Base-by-base conservation (phyloP, 257 asterid genomes). In the Verbascum thapsus region DNA sequence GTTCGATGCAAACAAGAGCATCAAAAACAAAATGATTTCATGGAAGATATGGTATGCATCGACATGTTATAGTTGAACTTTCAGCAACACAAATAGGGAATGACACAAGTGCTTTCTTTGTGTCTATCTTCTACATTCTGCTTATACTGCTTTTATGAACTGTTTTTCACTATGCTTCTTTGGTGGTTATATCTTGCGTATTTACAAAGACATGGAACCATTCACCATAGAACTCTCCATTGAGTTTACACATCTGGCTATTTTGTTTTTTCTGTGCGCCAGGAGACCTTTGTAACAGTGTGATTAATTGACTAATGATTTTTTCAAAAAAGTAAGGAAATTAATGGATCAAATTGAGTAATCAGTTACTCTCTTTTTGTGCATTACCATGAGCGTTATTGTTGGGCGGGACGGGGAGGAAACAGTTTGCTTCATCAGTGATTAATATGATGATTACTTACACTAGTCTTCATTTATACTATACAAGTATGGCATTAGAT, bases 391-490 rank as follows among this genome's bases (percentile, higher is more conserved):
- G 37, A 44, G 22, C 23, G 11, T 13, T 60, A 48, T 50, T 56
- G 44, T 65, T 48, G 5, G 66, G 22, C n/a, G n/a, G n/a, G n/a
- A n/a, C n/a, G n/a, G n/a, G n/a, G n/a, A 15, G 43, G 10, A 38
- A 26, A 13, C 18, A 63, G 37, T 41, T 37, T 16, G n/a, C 11
- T 35, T n/a, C n/a, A n/a, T n/a, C n/a, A n/a, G n/a, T n/a, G n/a
- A n/a, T n/a, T n/a, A n/a, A n/a, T n/a, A n/a, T n/a, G n/a, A n/a
- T n/a, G n/a, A n/a, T 68, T 48, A 44, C 52, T 26, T 35, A 23
- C 65, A 49, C 41, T 57, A 44, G 12, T 48, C 64, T 65, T 38
- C 47, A 20, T 45, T 68, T 51, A 43, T 64, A 53, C 67, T 54
- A 26, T 64, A 69, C 13, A 60, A 35, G 43, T 59, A 19, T 56